Conservation (phyloP, 2,329 filamentous ascomycete species). For the Alternaria gaisen region DNA sequence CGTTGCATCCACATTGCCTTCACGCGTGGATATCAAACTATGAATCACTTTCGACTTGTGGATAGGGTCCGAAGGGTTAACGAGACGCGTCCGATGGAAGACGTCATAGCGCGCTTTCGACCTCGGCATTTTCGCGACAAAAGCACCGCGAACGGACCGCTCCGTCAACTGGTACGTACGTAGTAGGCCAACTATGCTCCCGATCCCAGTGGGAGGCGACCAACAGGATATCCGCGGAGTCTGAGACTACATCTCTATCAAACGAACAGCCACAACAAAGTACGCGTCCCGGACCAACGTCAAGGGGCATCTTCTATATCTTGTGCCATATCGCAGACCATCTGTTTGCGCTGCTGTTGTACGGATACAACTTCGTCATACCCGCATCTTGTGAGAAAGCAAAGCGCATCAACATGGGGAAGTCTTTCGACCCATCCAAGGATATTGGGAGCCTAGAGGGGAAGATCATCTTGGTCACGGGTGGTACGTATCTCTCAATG, state of each 20-base stretch:
- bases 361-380: slow-evolving; percentile 20
- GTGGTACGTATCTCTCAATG: slow-evolving; percentile 33
- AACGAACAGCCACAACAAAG: neutral
- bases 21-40: neutral
- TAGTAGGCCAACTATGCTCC: neutral
- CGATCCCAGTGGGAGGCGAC: neutral
- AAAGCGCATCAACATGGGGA: slow-evolving; percentile 23
- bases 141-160: slow-evolving; percentile 9
- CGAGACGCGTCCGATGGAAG: neutral
- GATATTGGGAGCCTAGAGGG: slow-evolving; percentile 39
- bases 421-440: slow-evolving; percentile 38
- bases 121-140: neutral
- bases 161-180: neutral
- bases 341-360: neutral
- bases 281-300: neutral
- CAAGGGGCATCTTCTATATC: slow-evolving; percentile 3
- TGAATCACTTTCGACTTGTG: neutral
- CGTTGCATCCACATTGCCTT: neutral
- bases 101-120: slow-evolving; percentile 1
- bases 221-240: neutral
- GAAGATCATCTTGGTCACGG: slow-evolving; percentile 49
- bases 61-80: too few species aligned
- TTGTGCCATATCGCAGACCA: slow-evolving; percentile 12
- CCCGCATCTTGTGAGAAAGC: slow-evolving; percentile 13
- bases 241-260: neutral